phyloP scores from a whole-genome alignment of 106 monocot genomes.

The Phalaenopsis equestris region DNA sequence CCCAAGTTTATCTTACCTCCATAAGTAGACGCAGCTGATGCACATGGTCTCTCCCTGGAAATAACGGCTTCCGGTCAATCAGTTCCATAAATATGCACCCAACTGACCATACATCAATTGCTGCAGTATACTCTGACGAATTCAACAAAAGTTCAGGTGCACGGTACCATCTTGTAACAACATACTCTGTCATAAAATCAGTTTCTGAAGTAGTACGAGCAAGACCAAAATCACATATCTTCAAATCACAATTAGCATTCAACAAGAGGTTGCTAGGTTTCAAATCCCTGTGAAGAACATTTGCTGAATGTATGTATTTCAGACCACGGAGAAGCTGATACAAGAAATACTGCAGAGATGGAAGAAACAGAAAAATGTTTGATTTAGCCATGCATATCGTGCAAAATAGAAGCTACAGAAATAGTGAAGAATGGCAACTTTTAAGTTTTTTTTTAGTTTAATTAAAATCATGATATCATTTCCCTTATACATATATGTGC shows the following conservation, averaged over 20 bases:
- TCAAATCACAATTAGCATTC: conserved; percentile 95
- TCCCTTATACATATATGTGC: neutral
- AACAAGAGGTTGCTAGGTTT: conserved; percentile 95
- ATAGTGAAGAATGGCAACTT: neutral
- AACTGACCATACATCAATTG: conserved; percentile 98
- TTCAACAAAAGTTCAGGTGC: conserved; percentile 88
- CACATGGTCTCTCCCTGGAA: conserved; percentile 96
- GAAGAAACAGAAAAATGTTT: neutral
- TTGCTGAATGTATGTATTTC: conserved; percentile 98
- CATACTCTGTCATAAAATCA: conserved; percentile 99
- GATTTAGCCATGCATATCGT: neutral
- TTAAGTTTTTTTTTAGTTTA: neutral
- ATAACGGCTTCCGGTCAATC: conserved; percentile 85
- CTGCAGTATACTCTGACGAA: conserved; percentile 88
- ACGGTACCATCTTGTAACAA: conserved; percentile 96
- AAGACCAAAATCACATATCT: conserved; percentile 96
- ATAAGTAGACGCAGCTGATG: conserved; percentile 88
- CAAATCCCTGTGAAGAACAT: conserved; percentile 96
- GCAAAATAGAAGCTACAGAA: neutral
- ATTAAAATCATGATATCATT: neutral
- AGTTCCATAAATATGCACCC: conserved; percentile 99
- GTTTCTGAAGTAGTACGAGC: conserved; percentile 93
- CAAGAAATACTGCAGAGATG: conserved; percentile 74
- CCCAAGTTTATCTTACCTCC: conserved; percentile 42
- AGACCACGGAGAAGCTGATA: conserved; percentile 96